Percentiles rank a stretch among this genome's conserved stretches.
Conservation (phyloP, 352 stramenopile species). For the Pythium pectinolyticum region DNA sequence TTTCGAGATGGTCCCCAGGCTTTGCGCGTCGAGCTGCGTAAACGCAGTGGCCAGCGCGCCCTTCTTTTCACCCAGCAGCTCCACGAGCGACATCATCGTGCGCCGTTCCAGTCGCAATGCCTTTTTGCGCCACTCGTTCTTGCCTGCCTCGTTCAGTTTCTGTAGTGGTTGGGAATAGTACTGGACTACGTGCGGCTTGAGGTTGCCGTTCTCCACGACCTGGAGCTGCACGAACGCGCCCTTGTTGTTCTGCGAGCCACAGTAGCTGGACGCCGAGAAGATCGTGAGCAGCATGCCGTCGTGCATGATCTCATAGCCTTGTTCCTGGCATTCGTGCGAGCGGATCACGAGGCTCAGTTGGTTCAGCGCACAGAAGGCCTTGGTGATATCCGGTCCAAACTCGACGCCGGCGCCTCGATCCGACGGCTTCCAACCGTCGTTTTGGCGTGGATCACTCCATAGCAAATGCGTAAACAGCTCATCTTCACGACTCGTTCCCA, state of each 20-base stretch:
- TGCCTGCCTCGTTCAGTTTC: slow-evolving; percentile 57
- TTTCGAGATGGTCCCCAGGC: slow-evolving; percentile 52
- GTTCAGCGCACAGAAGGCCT: slow-evolving; percentile 87
- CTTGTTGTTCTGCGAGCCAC: slow-evolving; percentile 90
- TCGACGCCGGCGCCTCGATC: slow-evolving; percentile 89
- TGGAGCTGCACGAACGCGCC: slow-evolving; percentile 74
- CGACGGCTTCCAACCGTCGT: slow-evolving; percentile 60
- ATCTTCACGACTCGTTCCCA: slow-evolving; percentile 76
- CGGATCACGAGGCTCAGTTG: slow-evolving; percentile 89
- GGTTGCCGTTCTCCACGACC: slow-evolving; percentile 60
- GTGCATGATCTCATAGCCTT: slow-evolving; percentile 90
- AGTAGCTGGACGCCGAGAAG: slow-evolving; percentile 93
- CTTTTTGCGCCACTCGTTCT: slow-evolving; percentile 83
- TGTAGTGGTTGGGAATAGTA: slow-evolving; percentile 89
- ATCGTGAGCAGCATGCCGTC: slow-evolving; percentile 87
- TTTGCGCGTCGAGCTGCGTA: slow-evolving; percentile 36
- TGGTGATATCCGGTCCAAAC: slow-evolving; percentile 92
- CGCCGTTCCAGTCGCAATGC: slow-evolving; percentile 61
- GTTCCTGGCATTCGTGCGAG: slow-evolving; percentile 92
- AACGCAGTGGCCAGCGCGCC: slow-evolving; percentile 52
- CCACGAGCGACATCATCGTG: slow-evolving; percentile 77
- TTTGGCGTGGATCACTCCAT: slow-evolving; percentile 88
- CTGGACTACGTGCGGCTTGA: slow-evolving; percentile 91
- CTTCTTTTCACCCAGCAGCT: slow-evolving; percentile 84
- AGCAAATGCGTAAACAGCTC: slow-evolving; percentile 90